These are phyloP conservation scores for Buddleja alternifolia DNA, from an alignment of 257 asterid species.

Conservation along the genomic window DNA sequence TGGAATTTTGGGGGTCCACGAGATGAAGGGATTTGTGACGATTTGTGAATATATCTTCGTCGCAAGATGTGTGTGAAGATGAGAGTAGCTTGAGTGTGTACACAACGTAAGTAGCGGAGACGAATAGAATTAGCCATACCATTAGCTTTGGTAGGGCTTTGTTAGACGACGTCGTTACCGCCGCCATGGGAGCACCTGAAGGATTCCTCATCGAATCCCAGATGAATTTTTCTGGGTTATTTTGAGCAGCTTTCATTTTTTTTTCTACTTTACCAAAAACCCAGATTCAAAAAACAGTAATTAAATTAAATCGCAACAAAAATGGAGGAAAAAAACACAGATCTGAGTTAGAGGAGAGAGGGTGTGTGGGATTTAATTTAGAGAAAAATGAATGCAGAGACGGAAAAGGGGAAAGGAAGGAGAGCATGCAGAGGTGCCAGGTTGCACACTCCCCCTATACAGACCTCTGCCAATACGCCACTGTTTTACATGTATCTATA, in stretches of 20 bases:
- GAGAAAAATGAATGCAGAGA: slow-evolving; percentile 22
- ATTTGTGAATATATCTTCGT: slow-evolving; percentile 36
- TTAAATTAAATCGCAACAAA: not conserved
- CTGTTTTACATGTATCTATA: slow-evolving; percentile 9
- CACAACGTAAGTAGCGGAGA: slow-evolving; percentile 50
- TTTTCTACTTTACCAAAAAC: slow-evolving; percentile 7
- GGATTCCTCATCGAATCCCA: slow-evolving; percentile 70
- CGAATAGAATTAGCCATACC: slow-evolving; percentile 61
- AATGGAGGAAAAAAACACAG: slow-evolving; percentile 12
- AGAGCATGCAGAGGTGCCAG: slow-evolving; percentile 57
- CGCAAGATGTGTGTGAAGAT: slow-evolving; percentile 38
- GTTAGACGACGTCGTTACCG: slow-evolving; percentile 31
- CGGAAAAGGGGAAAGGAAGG: slow-evolving; percentile 5
- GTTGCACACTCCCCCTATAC: slow-evolving; percentile 34
- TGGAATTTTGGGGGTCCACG: not conserved
- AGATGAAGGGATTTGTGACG: slow-evolving; percentile 22
- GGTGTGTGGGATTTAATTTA: not conserved
- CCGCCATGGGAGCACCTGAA: slow-evolving; percentile 34
- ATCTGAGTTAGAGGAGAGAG: slow-evolving; percentile 24
- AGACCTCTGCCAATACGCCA: not conserved
- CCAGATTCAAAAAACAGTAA: not conserved
- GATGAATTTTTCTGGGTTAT: slow-evolving; percentile 56
- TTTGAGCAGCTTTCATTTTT: slow-evolving; percentile 62
- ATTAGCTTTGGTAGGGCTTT: slow-evolving; percentile 59
- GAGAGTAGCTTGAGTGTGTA: slow-evolving; percentile 54